Evolutionary conservation across 805 yeast species (phyloP).

Genomic region (Sugiyamaella marilandica): DNA sequence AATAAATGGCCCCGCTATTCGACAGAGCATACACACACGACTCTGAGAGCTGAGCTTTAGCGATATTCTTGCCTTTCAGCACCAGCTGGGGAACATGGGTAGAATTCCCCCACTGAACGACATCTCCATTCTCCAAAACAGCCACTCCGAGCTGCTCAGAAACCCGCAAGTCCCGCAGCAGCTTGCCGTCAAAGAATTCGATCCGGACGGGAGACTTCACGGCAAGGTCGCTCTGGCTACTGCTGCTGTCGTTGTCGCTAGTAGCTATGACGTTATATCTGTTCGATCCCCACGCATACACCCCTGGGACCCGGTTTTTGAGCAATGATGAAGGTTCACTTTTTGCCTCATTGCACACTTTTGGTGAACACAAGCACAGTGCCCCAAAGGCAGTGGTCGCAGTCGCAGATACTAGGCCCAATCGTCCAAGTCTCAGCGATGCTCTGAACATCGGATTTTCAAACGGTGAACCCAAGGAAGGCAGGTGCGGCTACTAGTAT

Average conservation of each 20-base stretch:
- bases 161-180: conserved; percentile 53
- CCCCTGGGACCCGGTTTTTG: conserved; percentile 42
- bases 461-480: no score
- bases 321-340: conserved; percentile 11
- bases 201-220: conserved; percentile 56
- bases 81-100: conserved; percentile 34
- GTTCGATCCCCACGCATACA: conserved; percentile 63
- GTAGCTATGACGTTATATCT: conserved; percentile 34
- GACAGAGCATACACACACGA: conserved; percentile 40
- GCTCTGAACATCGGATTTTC: no score
- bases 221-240: conserved; percentile 27
- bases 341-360: conserved; percentile 13
- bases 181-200: conserved; percentile 56
- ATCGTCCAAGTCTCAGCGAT: not conserved
- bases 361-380: not conserved
- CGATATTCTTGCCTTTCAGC: conserved; percentile 45
- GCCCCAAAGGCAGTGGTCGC: conserved; percentile 4
- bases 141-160: conserved; percentile 46
- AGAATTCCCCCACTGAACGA: conserved; percentile 63
- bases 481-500: no score
- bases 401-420: not conserved
- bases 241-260: no score
- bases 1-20: conserved; percentile 33
- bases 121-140: conserved; percentile 62
- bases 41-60: conserved; percentile 46